Evolutionary conservation across 1,139 yeast species (phyloP), one percentile per base, ranked within the genome.

Genomic region (Kazachstania sp.): DNA sequence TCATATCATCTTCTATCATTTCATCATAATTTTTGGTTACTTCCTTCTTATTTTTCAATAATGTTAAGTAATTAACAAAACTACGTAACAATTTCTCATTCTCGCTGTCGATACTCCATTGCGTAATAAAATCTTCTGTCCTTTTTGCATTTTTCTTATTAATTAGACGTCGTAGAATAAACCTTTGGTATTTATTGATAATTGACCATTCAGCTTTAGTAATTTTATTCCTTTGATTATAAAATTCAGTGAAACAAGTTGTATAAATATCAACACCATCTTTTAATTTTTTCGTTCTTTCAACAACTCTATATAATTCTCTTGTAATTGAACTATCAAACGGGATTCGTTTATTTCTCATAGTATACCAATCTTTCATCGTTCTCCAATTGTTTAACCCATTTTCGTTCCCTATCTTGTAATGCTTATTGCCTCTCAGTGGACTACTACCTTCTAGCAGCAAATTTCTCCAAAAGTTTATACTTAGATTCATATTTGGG

Each of bases 1-100:
- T 53, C 57, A 55, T 57, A 47, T 60, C 65, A 35, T 67, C 71
- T 31, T 69, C 72, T 29, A 67, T 71, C 50, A 64, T 65, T 20
- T 64, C 66, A 46, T 67, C 70, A 41, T 56, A 62, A 43, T 56
- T 61, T 44, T 51, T 45, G 40, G 56, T 28, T 34, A 34, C 44
- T 45, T 39, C 41, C 16, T 37, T 36, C 38, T 44, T 36, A 18
- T 39, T 52, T 47, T 32, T 37, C 26, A 38, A 37, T 26, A 16
- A 12, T 1, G 15, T 46, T 15, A 43, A 30, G 19, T 38, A 26
- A 8, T 18, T 39, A 32, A 49, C 52, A 35, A 51, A 50, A 11
- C 43, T 48, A n/a, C 44, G 37, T 32, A 63, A 30, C 6, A 42
- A 43, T 6, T 37, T 26, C 23, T 53, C 54, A 41, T 58, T 54